Base-by-base conservation (phyloP, 805 yeast species). In the Candida sakaeoensis region DNA sequence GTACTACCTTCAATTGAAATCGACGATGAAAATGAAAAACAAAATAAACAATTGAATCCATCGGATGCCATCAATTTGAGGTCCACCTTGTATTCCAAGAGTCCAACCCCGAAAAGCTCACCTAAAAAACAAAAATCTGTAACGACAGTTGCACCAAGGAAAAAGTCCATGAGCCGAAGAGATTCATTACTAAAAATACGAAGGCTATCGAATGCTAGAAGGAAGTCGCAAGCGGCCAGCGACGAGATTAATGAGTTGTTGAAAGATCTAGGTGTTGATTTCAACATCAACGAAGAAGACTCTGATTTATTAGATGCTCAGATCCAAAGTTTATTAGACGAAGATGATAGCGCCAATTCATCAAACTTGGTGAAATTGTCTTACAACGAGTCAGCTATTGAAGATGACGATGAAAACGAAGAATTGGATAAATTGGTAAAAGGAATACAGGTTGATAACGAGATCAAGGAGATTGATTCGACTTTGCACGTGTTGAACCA, bases 1-100 rank as follows among this genome's bases (percentile, higher is more conserved):
- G 84, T 91, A 12, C 65, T 93, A 29, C 99, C 99, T 5, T 77
- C 80, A 2, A 67, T 79, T 16, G 83, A 76, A 34, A 57, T 68
- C 7, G 51, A 55, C 26, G 65, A 65, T 12, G 61, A 53, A 23
- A 56, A 53, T 27, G 57, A 47, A 25, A 49, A 49, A 8, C 34
- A 63, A 8, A 24, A 31, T n/a, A 33, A 21, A 30, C 72, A 70
- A 18, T 67, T 76, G 42, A 78, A 77, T 46, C 84, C 84, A n/a
- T 60, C 75, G 3, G 84, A 79, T 54, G 85, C 82, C 2, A 70
- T 78, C 27, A 75, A 77, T 39, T 55, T 80, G 49, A 69, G 80
- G 49, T 65, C 77, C 3, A 68, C 74, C 13, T 60, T 78, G 8
- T 75, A 44, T 17, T 48, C 56, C 7, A 47, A 48, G 25, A 44